Base-by-base conservation (phyloP, 768 basidiomycete genomes). In the Chalciporus pseudorubinellus region DNA sequence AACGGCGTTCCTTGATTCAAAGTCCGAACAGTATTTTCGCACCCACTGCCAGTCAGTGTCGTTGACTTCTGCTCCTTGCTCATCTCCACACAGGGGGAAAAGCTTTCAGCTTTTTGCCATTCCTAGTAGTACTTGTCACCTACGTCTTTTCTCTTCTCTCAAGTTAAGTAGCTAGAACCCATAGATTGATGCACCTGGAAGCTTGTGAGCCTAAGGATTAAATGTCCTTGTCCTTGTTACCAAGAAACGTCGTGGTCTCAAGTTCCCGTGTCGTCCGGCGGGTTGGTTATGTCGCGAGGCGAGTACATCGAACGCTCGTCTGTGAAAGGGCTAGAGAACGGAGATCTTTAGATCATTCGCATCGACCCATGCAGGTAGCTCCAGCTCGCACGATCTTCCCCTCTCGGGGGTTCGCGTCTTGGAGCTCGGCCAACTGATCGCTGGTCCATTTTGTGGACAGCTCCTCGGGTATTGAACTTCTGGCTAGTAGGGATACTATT, bases 371-470 rank as follows among this genome's bases (percentile, higher is more conserved):
- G 55, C 20, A 33, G 48, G 31, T 40, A 22, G 14, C 48, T 26
- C 53, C 28, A 36, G 36, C 9, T 18, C 55, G 12, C 61, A 67
- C 46, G 67, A 77, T 13, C 76, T 80, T n/a, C 85, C 85, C 0
- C 72, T 87, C 11, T 71, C 80, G 6, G 84, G 84, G 7, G 67
- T 87, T 31, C 81, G 83, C 9, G 80, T 87, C 7, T 69, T 87
- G 7, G 86, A 88, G 58, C 70, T 88, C 36, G 85, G 85, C 0
- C 85, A 88, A 54, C 71, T 87, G 18, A 84, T 87, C 51, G 84
- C 85, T 1, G 85, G 85, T 10, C 85, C 85, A 1, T 87, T 87
- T 65, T 83, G 82, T 20, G 85, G 85, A 1, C 86, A 88, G 48
- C 71, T 87, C 8, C 78, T 88, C 4, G 84, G 83, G 85, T 85